Base-by-base conservation (phyloP, 495 filamentous ascomycete species). In the Friedmanniomyces simplex region DNA sequence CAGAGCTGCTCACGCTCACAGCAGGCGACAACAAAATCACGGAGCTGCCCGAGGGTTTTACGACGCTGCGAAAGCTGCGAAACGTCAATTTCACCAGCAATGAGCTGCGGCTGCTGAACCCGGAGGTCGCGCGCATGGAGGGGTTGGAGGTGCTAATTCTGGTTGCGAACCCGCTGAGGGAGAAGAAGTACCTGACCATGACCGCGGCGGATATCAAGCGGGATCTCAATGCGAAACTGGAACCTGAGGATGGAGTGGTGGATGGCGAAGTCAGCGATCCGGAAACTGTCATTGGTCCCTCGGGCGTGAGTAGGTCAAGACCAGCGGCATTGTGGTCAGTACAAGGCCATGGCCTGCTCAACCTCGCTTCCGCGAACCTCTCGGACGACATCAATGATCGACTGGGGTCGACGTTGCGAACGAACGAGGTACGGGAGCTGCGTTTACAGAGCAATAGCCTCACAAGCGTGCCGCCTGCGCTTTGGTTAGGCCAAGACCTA, bases 71-170 rank as follows among this genome's bases (percentile, higher is more conserved):
- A 22, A 82, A 77, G 36, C 63, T 99, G 34, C 82, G 79, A 59
- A 85, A 79, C 34, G 83, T 85, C 18, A 87, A 96, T 67, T 82
- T 97, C 56, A 86, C 86, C 8, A 83, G 82, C 46, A 99, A 99
- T 67, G 79, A 89, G 58, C 77, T 98, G 16, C 82, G 79, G 7
- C 71, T 79, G 20, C 63, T 98, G 34, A 88, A 94, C 60, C 78
- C 86, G 12, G 79, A 79, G 62, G 80, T 97, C 56, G 88, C 87
- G 6, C 70, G 81, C 26, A 95, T 97, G 87, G 81, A 89, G 3
- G 83, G 71, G 50, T 73, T 98, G 10, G 75, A 78, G 10, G 82
- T 80, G 55, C 77, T 96, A 39, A 80, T 80, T 12, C 75, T 98
- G 36, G 81, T 82, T 46, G 88, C 88, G 14, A 98, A 98, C 65